phyloP scores from a whole-genome alignment of 1,139 yeast species.

The Casaregolazyma suthepensis region DNA sequence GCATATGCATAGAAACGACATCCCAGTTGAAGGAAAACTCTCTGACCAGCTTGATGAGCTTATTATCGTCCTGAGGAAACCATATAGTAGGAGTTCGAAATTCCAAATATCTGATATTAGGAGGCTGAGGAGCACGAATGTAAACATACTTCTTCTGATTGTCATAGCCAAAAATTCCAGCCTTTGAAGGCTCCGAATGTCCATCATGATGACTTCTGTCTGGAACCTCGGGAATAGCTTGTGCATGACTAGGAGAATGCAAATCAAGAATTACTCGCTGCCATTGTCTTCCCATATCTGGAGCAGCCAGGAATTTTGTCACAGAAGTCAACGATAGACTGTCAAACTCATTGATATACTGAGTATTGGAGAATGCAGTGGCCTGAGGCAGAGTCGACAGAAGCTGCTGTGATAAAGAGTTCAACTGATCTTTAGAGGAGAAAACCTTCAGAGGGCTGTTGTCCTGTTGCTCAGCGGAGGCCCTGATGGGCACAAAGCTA shows the following conservation, averaged over 20 bases:
- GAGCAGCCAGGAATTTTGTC: conserved; percentile 30
- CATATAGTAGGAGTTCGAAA: conserved; percentile 87
- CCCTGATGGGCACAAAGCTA: conserved; percentile 17
- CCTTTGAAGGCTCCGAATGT: not conserved
- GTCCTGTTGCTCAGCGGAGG: conserved; percentile 3
- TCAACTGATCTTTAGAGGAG: conserved; percentile 47
- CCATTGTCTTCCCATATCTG: conserved; percentile 30
- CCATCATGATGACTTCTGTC: not conserved
- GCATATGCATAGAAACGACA: conserved; percentile 74
- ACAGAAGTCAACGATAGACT: conserved; percentile 29
- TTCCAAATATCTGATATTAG: conserved; percentile 69
- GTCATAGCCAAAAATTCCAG: conserved; percentile 17
- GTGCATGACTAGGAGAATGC: conserved; percentile 5
- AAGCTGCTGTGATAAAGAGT: conserved; percentile 32
- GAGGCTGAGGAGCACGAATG: conserved; percentile 73
- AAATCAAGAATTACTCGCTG: conserved; percentile 28
- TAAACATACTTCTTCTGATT: conserved; percentile 21
- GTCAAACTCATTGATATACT: conserved; percentile 30
- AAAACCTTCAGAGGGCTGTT: conserved; percentile 51
- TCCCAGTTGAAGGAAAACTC: conserved; percentile 94
- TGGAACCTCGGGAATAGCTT: not conserved
- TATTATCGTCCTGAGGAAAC: conserved; percentile 90
- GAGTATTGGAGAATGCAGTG: conserved; percentile 21
- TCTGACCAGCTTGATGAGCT: conserved; percentile 71
- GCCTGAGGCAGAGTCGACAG: conserved; percentile 24